phyloP scores from a whole-genome alignment of 345 rosid genomes.

The Cardamine occulta region DNA sequence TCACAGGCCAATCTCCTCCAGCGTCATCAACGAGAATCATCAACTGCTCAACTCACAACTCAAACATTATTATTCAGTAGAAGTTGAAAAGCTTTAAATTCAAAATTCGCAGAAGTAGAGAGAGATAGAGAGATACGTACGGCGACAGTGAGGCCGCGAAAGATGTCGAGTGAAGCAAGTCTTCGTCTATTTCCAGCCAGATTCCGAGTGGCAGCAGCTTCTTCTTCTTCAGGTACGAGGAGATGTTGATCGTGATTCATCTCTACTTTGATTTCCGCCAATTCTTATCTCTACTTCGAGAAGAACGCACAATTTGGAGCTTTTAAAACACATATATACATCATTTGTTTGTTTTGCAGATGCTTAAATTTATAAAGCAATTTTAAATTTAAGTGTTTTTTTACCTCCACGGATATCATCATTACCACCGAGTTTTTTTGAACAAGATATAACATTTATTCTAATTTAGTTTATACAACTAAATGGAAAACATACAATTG shows the following conservation, averaged over 20 bases:
- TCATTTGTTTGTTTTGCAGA: no score
- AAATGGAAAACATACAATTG: no score
- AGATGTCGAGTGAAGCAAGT: conserved; percentile 79
- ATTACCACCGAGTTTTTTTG: no score
- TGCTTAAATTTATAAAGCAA: no score
- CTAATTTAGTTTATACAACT: no score
- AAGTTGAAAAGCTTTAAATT: neutral
- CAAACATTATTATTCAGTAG: neutral
- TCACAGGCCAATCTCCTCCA: conserved; percentile 88
- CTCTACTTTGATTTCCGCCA: conserved; percentile 59
- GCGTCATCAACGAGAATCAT: conserved; percentile 94
- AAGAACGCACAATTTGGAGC: no score
- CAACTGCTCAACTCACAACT: conserved; percentile 47
- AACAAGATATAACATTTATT: no score
- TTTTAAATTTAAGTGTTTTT: no score
- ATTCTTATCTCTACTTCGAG: neutral
- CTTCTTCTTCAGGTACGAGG: conserved; percentile 40
- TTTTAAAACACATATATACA: no score
- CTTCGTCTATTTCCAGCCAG: conserved; percentile 41
- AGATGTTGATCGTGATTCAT: conserved; percentile 45
- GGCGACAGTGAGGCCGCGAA: conserved; percentile 90
- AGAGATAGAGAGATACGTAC: no score
- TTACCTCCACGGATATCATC: no score
- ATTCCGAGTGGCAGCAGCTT: conserved; percentile 35
- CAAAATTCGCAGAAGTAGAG: no score